Evolutionary conservation across 345 rosid genomes (phyloP).

Genomic region (Isatis tinctoria): DNA sequence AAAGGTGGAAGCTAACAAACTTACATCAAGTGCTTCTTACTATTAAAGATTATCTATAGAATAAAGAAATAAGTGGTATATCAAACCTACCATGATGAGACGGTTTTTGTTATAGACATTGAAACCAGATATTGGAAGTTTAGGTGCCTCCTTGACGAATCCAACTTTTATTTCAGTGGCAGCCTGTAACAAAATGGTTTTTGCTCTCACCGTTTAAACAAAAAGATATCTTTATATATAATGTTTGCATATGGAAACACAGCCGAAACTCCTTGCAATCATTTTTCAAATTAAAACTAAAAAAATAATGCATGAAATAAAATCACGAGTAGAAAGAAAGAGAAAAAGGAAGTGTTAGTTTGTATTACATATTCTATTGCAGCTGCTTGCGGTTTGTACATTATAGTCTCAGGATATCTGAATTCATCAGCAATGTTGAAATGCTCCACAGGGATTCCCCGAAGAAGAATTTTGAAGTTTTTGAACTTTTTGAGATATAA

Average conservation of each 20-base stretch:
- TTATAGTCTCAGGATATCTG: constrained; percentile 35
- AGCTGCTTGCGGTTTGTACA: constrained; percentile 63
- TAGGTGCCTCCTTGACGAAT: constrained; percentile 67
- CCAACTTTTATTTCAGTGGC: constrained; percentile 67
- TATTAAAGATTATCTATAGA: background rate
- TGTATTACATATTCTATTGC: constrained; percentile 44
- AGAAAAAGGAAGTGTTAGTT: background rate
- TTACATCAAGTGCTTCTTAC: no score
- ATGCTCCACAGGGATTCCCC: constrained; percentile 76
- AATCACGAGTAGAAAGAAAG: background rate
- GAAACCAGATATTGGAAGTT: constrained; percentile 51
- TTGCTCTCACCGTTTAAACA: background rate
- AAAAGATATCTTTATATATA: no score
- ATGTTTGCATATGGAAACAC: background rate
- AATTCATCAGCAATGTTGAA: constrained; percentile 55
- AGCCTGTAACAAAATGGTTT: constrained; percentile 34
- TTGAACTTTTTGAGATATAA: constrained; percentile 71
- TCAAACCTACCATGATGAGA: constrained; percentile 62
- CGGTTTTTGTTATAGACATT: constrained; percentile 84
- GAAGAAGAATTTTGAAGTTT: constrained; percentile 65
- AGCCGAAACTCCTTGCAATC: background rate
- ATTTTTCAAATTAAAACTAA: no score
- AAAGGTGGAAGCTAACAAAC: background rate
- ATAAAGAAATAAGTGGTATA: background rate
- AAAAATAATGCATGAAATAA: background rate